Evolutionary conservation across 2,329 filamentous ascomycete species (phyloP).

Genomic region (Exophiala mesophila): DNA sequence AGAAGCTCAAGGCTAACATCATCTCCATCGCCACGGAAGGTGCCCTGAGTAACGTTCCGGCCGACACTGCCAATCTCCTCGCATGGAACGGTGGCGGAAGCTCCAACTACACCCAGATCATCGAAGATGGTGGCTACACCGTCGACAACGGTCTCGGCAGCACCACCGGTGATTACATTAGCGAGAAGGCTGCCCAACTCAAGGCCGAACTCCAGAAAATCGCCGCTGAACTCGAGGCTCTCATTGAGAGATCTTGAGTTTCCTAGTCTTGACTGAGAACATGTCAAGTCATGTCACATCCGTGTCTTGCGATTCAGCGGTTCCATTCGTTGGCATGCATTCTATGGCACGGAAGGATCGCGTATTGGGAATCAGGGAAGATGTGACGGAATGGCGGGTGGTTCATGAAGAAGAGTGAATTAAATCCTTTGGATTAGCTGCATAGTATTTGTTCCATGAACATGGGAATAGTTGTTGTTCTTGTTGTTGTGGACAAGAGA

Average conservation of each 20-base stretch:
- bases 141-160: conserved; percentile 33
- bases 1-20: conserved; percentile 86
- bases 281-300: background rate
- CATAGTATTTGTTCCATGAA: too few relatives aligned
- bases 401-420: too few relatives aligned
- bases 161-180: conserved; percentile 37
- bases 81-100: conserved; percentile 98
- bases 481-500: too few relatives aligned
- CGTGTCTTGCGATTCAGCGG: background rate
- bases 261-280: too few relatives aligned
- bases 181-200: conserved; percentile 46
- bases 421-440: too few relatives aligned
- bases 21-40: conserved; percentile 76
- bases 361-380: too few relatives aligned
- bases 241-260: conserved; percentile 21
- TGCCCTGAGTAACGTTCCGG: conserved; percentile 74
- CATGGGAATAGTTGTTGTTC: too few relatives aligned
- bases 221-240: conserved; percentile 20
- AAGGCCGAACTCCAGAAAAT: conserved; percentile 30
- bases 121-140: conserved; percentile 66
- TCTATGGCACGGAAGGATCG: too few relatives aligned
- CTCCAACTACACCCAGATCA: conserved; percentile 82
- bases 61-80: conserved; percentile 85
- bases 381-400: too few relatives aligned
- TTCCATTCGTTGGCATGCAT: too few relatives aligned